These are phyloP conservation scores for Trametes punicea DNA, from an alignment of 768 basidiomycete genomes.

Conservation along the genomic window DNA sequence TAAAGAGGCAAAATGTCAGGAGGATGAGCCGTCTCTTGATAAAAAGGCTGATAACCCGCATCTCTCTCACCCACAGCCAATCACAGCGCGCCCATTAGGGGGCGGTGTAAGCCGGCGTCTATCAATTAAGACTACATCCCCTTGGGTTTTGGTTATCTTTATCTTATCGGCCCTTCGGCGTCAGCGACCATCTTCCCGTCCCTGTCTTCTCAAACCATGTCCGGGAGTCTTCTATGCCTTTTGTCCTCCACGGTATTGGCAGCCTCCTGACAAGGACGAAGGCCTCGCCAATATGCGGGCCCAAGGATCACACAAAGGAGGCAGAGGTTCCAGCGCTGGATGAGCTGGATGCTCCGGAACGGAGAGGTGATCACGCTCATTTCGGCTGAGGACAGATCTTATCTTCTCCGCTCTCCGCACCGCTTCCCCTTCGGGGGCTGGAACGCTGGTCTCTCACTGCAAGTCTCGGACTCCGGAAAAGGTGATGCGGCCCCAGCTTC, in stretches of 20 bases:
- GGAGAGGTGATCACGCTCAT: not conserved
- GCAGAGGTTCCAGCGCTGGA: not conserved
- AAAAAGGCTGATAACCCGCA: constrained; percentile 20
- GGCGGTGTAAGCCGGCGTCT: constrained; percentile 11
- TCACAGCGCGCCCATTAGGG: constrained; percentile 13
- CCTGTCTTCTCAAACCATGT: not conserved
- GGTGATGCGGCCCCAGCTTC: not conserved
- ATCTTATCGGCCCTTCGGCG: constrained; percentile 13
- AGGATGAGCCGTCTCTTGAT: constrained; percentile 18
- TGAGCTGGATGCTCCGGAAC: constrained; percentile 3
- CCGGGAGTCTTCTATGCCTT: not conserved
- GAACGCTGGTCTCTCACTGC: not conserved
- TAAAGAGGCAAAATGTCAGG: constrained; percentile 20
- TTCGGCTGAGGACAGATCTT: constrained; percentile 15
- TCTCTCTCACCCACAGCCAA: constrained; percentile 7
- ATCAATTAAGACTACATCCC: constrained; percentile 10
- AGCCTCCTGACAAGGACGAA: not conserved
- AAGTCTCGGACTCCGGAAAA: not conserved
- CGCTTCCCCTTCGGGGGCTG: not conserved
- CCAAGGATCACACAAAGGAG: not conserved
- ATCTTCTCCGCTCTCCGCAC: constrained; percentile 10
- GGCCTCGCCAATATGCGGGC: not conserved
- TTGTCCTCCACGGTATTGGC: not conserved
- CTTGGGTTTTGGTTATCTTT: constrained; percentile 6
- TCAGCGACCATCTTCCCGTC: not conserved